Evolutionary conservation across 2,329 filamentous ascomycete genomes (phyloP).

Genomic region (Cercospora berteroae): DNA sequence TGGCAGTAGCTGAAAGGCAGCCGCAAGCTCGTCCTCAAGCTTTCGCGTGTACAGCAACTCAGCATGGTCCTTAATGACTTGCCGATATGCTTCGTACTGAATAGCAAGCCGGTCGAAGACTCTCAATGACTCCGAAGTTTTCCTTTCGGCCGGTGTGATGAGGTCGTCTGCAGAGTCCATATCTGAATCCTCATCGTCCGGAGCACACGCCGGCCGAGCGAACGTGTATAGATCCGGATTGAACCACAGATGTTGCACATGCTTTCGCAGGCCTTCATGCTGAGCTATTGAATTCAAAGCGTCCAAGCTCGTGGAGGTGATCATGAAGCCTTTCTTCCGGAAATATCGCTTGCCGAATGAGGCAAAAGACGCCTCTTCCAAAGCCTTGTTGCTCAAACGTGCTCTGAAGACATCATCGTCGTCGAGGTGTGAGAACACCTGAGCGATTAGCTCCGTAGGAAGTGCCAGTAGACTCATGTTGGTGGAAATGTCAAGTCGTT

Average conservation of each 20-base stretch:
- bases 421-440: conserved; percentile 27
- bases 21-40: conserved; percentile 23
- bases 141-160: conserved; percentile 14
- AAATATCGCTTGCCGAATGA: conserved; percentile 35
- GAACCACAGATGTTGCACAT: conserved; percentile 37
- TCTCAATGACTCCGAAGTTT: conserved; percentile 1
- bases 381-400: conserved; percentile 23
- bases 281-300: conserved; percentile 28
- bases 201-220: conserved; percentile 24
- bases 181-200: conserved; percentile 22
- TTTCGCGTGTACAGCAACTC: conserved; percentile 17
- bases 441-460: conserved; percentile 32
- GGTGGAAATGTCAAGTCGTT: not conserved
- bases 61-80: conserved; percentile 27
- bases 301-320: conserved; percentile 28
- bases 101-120: conserved; percentile 17
- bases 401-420: conserved; percentile 27
- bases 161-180: conserved; percentile 20
- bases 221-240: conserved; percentile 35
- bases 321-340: conserved; percentile 37
- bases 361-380: conserved; percentile 30
- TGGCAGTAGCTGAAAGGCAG: conserved; percentile 26
- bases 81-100: conserved; percentile 24
- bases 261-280: conserved; percentile 29
- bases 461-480: conserved; percentile 25